These are phyloP conservation scores for Boletus pseudo-olivaceus DNA, from an alignment of 768 basidiomycete species.

Conservation along the genomic window DNA sequence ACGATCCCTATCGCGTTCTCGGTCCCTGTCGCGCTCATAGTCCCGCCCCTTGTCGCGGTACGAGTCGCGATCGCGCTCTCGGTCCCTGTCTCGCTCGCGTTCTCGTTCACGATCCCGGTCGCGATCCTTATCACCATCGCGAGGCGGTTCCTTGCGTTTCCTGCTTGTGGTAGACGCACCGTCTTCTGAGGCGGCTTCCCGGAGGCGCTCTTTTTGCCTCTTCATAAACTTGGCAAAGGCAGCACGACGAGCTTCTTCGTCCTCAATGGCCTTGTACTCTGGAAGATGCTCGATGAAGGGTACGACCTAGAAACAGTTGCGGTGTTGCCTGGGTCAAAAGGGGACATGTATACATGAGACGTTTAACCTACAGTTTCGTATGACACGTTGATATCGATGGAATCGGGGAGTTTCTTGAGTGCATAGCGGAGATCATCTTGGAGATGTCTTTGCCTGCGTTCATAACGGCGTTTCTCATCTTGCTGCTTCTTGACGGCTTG, in stretches of 20 bases:
- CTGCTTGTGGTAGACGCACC: slow-evolving; percentile 77
- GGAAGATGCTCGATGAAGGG: slow-evolving; percentile 77
- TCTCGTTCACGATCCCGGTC: slow-evolving; percentile 39
- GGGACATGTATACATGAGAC: background rate
- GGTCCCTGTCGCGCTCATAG: slow-evolving; percentile 39
- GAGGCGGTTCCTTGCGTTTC: slow-evolving; percentile 69
- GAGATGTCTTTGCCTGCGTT: slow-evolving; percentile 79
- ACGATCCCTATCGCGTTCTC: slow-evolving; percentile 40
- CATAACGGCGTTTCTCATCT: slow-evolving; percentile 82
- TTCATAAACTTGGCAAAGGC: slow-evolving; percentile 89
- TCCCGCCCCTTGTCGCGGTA: slow-evolving; percentile 33
- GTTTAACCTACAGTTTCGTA: slow-evolving; percentile 74
- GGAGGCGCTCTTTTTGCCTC: slow-evolving; percentile 87
- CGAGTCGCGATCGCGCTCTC: slow-evolving; percentile 26
- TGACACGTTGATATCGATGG: slow-evolving; percentile 67
- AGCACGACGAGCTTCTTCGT: slow-evolving; percentile 75
- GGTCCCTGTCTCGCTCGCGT: slow-evolving; percentile 27
- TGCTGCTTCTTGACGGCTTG: slow-evolving; percentile 70
- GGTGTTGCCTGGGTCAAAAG: background rate
- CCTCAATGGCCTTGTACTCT: slow-evolving; percentile 85
- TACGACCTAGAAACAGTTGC: slow-evolving; percentile 45
- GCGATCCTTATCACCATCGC: slow-evolving; percentile 48
- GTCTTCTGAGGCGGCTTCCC: slow-evolving; percentile 76
- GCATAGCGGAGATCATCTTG: slow-evolving; percentile 97
- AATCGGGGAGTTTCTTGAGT: slow-evolving; percentile 81